Evolutionary conservation across 208 protist species (phyloP).

Genomic region (Herpetomonas tarakana): DNA sequence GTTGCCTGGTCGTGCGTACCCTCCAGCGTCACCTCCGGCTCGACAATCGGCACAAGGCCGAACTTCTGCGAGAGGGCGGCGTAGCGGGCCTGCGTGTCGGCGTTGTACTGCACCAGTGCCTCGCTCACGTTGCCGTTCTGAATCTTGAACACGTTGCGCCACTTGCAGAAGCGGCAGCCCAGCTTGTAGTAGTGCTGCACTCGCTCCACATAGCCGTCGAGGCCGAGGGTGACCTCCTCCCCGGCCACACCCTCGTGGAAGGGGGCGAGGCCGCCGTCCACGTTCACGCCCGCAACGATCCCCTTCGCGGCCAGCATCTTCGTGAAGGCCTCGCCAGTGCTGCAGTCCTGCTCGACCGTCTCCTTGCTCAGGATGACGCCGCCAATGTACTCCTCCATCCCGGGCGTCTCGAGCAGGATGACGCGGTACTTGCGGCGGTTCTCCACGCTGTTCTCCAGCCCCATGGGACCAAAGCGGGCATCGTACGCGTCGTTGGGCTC

Average conservation of each 20-base stretch:
- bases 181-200: slow-evolving; percentile 92
- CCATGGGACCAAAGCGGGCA: slow-evolving; percentile 87
- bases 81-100: slow-evolving; percentile 93
- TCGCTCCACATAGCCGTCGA: slow-evolving; percentile 92
- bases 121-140: slow-evolving; percentile 89
- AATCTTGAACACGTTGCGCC: slow-evolving; percentile 94
- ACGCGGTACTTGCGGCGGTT: slow-evolving; percentile 91
- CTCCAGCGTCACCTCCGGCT: slow-evolving; percentile 97
- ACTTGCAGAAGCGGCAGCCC: slow-evolving; percentile 98
- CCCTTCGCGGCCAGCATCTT: slow-evolving; percentile 77
- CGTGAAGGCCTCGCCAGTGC: slow-evolving; percentile 83
- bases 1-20: slow-evolving; percentile 92
- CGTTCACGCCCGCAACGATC: slow-evolving; percentile 95
- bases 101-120: slow-evolving; percentile 90
- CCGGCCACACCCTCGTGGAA: slow-evolving; percentile 80
- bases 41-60: slow-evolving; percentile 97
- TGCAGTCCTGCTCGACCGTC: slow-evolving; percentile 92
- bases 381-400: slow-evolving; percentile 91
- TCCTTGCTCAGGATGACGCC: slow-evolving; percentile 98
- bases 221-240: slow-evolving; percentile 94
- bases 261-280: slow-evolving; percentile 86
- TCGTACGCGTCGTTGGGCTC: slow-evolving; percentile 88
- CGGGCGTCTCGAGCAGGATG: slow-evolving; percentile 77
- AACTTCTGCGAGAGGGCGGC: slow-evolving; percentile 94
- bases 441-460: slow-evolving; percentile 84